phyloP scores from a whole-genome alignment of 192 early-diverging fungal genomes.

The Cladochytrium replicatum region DNA sequence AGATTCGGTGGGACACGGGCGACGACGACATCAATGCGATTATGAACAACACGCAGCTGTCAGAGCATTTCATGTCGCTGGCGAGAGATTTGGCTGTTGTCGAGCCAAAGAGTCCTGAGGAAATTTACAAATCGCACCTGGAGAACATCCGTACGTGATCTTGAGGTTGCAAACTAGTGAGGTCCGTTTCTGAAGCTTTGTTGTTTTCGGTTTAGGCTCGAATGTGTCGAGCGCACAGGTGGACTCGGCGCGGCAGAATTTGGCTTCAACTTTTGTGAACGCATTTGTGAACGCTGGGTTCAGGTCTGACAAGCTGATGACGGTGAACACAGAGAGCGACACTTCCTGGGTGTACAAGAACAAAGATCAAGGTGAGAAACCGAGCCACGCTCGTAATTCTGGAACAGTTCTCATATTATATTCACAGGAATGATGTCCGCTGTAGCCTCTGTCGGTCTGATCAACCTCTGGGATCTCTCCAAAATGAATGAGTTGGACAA shows the following conservation, averaged over 20 bases:
- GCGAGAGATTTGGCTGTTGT: constrained; percentile 88
- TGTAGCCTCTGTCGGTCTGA: constrained; percentile 84
- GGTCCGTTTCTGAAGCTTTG: background rate
- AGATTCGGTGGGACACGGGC: constrained; percentile 68
- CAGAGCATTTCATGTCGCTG: constrained; percentile 78
- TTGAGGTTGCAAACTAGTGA: background rate
- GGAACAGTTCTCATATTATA: background rate
- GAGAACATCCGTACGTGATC: constrained; percentile 67
- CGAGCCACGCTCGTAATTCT: background rate
- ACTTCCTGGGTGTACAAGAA: constrained; percentile 94
- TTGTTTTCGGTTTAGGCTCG: constrained; percentile 36
- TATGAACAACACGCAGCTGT: constrained; percentile 78
- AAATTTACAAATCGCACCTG: constrained; percentile 95
- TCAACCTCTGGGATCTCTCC: constrained; percentile 93
- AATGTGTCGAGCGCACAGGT: constrained; percentile 54
- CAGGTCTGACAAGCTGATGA: constrained; percentile 86
- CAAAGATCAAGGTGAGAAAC: constrained; percentile 74
- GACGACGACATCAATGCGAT: constrained; percentile 75
- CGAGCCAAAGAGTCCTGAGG: constrained; percentile 92
- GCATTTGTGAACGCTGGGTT: constrained; percentile 98
- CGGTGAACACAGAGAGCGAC: constrained; percentile 58
- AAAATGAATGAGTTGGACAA: constrained; percentile 85
- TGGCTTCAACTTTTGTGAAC: constrained; percentile 97
- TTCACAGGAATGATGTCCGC: constrained; percentile 79
- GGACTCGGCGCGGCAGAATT: constrained; percentile 90